A percentile compares a stretch with the other conserved stretches of the same genome.
Conservation (phyloP, 2,329 filamentous ascomycete genomes). For the Colletotrichum salicis region DNA sequence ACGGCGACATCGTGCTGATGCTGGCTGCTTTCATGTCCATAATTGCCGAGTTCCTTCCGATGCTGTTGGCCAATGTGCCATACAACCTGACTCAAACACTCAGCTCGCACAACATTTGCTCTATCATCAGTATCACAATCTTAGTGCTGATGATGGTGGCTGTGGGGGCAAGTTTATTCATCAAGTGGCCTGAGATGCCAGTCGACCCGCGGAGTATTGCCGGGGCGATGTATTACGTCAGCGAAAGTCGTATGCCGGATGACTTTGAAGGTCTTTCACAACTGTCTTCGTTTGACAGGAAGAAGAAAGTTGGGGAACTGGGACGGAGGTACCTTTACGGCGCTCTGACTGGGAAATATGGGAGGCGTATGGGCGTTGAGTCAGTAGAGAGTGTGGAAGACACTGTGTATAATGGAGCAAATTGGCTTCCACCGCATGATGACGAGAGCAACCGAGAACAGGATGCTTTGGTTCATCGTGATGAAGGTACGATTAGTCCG, state of each 20-base stretch:
- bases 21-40: constrained; percentile 54
- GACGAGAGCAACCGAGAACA: neutral
- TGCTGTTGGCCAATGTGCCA: constrained; percentile 60
- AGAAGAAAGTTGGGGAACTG: constrained; percentile 22
- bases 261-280: constrained; percentile 33
- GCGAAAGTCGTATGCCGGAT: constrained; percentile 31
- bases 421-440: constrained; percentile 10
- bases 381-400: constrained; percentile 26
- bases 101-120: constrained; percentile 52
- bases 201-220: constrained; percentile 59
- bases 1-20: constrained; percentile 52
- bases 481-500: neutral
- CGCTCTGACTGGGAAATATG: constrained; percentile 38
- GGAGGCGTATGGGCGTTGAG: constrained; percentile 28
- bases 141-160: constrained; percentile 55
- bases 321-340: constrained; percentile 37
- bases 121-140: constrained; percentile 50
- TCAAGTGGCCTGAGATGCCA: constrained; percentile 56
- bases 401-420: constrained; percentile 5
- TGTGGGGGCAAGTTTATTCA: constrained; percentile 52
- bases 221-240: constrained; percentile 57
- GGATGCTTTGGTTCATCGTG: neutral
- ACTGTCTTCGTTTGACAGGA: constrained; percentile 19
- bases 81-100: constrained; percentile 55
- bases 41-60: constrained; percentile 61